A percentile compares a stretch with the other conserved stretches of the same genome.
These are phyloP conservation scores for Spizellomyces sp. DNA, from an alignment of 192 early-diverging fungal species.

Conservation along the genomic window DNA sequence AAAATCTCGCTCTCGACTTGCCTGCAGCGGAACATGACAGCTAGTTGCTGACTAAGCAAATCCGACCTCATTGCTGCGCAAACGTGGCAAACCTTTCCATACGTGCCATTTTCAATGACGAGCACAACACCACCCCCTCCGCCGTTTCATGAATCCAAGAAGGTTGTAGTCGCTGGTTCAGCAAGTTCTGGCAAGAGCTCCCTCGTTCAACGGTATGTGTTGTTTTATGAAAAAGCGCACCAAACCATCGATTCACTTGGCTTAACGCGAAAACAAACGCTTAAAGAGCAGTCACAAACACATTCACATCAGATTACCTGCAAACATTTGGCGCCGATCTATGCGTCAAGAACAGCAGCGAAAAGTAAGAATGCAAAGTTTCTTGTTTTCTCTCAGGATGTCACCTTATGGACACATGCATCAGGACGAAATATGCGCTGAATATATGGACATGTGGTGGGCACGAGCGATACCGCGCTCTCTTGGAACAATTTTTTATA, in stretches of 20 bases:
- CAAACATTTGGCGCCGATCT: conserved; percentile 62
- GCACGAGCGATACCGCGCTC: conserved; percentile 54
- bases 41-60: no score
- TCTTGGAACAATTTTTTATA: conserved; percentile 57
- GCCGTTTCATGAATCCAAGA: conserved; percentile 39
- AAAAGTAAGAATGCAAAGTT: conserved; percentile 31
- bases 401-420: neutral
- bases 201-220: conserved; percentile 46
- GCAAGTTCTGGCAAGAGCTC: conserved; percentile 50
- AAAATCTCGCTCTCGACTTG: no score
- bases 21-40: no score
- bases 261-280: conserved; percentile 4
- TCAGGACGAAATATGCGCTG: conserved; percentile 47
- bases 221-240: no score
- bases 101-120: no score
- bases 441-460: conserved; percentile 58
- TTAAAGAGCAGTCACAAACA: conserved; percentile 45
- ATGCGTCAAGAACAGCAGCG: conserved; percentile 43
- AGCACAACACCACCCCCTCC: neutral
- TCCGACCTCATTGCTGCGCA: no score
- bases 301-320: conserved; percentile 49
- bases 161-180: conserved; percentile 52
- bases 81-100: no score
- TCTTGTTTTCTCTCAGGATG: neutral
- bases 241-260: neutral